A percentile compares a stretch with the other conserved stretches of the same genome.
phyloP scores from a whole-genome alignment of 306 rosid species.

The Vicia sativa region DNA sequence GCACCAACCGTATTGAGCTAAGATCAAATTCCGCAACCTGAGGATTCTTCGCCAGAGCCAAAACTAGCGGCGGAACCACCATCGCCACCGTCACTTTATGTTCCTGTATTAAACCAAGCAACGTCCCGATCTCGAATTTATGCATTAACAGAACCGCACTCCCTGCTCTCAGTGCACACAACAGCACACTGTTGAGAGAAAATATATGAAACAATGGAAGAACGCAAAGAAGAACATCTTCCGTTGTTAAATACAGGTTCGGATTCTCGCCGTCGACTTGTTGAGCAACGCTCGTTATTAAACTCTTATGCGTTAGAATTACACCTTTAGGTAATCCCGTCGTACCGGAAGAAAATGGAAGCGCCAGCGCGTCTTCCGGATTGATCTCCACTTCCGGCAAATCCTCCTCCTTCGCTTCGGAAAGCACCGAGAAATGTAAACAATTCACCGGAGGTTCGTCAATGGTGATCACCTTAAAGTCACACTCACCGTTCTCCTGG shows the following conservation, averaged over 20 bases:
- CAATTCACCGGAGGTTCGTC: conserved; percentile 75
- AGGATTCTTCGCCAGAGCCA: conserved; percentile 78
- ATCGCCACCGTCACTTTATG: conserved; percentile 71
- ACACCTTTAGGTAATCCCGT: conserved; percentile 90
- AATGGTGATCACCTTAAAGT: conserved; percentile 52
- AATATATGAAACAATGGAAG: conserved; percentile 87
- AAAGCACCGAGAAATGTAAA: conserved; percentile 64
- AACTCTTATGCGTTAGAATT: conserved; percentile 71
- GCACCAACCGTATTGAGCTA: conserved; percentile 63
- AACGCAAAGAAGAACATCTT: conserved; percentile 78
- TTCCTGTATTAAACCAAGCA: conserved; percentile 56
- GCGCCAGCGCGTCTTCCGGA: conserved; percentile 61
- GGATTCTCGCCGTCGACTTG: conserved; percentile 94
- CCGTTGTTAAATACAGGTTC: conserved; percentile 51
- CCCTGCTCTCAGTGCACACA: conserved; percentile 68
- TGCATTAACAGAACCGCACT: conserved; percentile 68
- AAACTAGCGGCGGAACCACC: conserved; percentile 87
- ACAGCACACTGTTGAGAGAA: conserved; percentile 65
- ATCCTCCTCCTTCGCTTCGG: conserved; percentile 52
- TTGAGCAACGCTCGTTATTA: conserved; percentile 77
- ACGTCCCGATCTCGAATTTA: conserved; percentile 72
- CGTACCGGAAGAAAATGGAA: conserved; percentile 92
- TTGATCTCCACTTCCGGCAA: conserved; percentile 41
- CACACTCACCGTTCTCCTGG: background rate
- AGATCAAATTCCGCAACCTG: conserved; percentile 65